Base-by-base conservation (phyloP, 176 grass and related monocot species). In the Oryza longistaminata region DNA sequence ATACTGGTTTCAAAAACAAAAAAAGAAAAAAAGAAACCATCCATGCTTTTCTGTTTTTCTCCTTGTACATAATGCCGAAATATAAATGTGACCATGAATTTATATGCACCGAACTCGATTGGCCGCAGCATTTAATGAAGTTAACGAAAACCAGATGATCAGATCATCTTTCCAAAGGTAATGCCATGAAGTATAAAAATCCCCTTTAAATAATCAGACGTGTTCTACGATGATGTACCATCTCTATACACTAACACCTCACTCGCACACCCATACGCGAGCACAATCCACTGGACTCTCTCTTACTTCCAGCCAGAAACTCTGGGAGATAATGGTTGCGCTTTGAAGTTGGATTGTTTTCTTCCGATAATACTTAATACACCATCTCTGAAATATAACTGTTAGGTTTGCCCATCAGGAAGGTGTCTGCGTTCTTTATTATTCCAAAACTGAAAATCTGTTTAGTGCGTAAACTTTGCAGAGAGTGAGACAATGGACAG, bases 1-100 rank as follows among this genome's bases (percentile, higher is more conserved):
- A n/a, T n/a, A n/a, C n/a, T n/a, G n/a, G n/a, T n/a, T n/a, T n/a
- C n/a, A n/a, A n/a, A n/a, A n/a, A n/a, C n/a, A n/a, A n/a, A n/a
- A n/a, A n/a, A n/a, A n/a, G n/a, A n/a, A n/a, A n/a, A 62, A 62
- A 62, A 10, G 58, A 34, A 74, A 61, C 8, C 11, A 79, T 58
- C 17, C 67, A 78, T 75, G 48, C 29, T 79, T 5, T 25, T 62
- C 14, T 77, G 49, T 37, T 50, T 50, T 39, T 74, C 12, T 86
- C 42, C 72, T 87, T 77, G 45, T 79, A 79, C 12, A 68, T 26
- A 80, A 80, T 69, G 76, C 22, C 34, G 40, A 78, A 62, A 44
- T 73, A 73, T 0, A 7, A 83, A 73, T n/a, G 17, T 7, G 16
- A 33, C 2, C 19, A 75, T 68, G n/a, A n/a, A n/a, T n/a, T n/a